Evolutionary conservation across 129 eudicot species (phyloP), one percentile per base, ranked within the genome.

Genomic region (Lonicera japonica): DNA sequence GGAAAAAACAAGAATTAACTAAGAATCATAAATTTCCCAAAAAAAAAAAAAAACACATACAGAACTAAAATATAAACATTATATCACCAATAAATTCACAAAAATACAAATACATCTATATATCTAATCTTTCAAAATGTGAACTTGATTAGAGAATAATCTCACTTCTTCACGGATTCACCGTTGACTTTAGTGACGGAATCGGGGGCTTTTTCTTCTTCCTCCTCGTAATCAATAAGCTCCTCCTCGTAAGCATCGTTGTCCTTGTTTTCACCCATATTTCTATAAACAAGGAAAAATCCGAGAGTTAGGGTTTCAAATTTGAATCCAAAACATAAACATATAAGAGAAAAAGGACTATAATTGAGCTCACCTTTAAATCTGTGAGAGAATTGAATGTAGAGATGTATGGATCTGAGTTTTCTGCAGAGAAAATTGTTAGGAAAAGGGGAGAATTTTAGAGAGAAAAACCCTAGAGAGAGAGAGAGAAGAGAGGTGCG

Each of bases 211-310:
- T 91, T 91, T 65, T 91, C 95, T 53, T 90, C 97, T 61, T 91
- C 97, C 60, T 91, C 97, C 73, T 91, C 97, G 77, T 91, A 91
- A 65, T 91, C 97, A 47, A 91, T 86, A 60, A 91, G 97, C 86
- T 91, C 97, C 56, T 91, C 97, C 69, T 87, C 97, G 69, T 91
- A 91, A 16, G 85, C 94, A 11, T 91, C 97, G 70, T 73, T 86
- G 68, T 91, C 97, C 89, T 85, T 87, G 9, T 72, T 79, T 55
- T 91, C 97, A 43, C 82, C 97, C 97, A 90, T 90, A 45, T 56
- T 50, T 57, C 25, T 17, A 51, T n/a, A 23, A n/a, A 64, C 52
- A 67, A 63, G 25, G 47, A 66, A 65, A 12, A 58, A 64, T 19
- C 9, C 21, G 43, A 59, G 40, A 8, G 21, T 62, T 69, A 73